Conservation (phyloP, 2,329 filamentous ascomycete genomes). For the Clathrospora elynae region DNA sequence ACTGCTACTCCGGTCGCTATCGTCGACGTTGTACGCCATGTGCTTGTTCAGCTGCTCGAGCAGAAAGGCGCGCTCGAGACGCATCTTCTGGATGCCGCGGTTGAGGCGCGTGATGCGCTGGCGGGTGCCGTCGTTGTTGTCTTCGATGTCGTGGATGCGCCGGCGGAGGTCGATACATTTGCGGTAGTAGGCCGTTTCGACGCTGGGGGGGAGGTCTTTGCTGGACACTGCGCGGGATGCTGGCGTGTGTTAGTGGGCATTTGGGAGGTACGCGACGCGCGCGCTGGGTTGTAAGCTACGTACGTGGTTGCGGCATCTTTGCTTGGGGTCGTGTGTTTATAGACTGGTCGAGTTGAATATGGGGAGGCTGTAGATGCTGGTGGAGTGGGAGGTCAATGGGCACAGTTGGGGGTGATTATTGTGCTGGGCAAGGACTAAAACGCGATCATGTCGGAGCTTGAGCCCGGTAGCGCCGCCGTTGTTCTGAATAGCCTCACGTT, state of each 20-base stretch:
- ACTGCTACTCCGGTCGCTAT: constrained; percentile 78
- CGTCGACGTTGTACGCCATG: constrained; percentile 56
- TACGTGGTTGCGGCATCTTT: constrained; percentile 33
- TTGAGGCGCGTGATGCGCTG: constrained; percentile 78
- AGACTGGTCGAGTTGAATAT: neutral
- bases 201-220: constrained; percentile 73
- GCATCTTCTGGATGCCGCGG: constrained; percentile 87
- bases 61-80: constrained; percentile 75
- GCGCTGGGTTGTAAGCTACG: constrained; percentile 2
- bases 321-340: neutral
- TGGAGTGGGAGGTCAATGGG: neutral
- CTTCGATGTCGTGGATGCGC: constrained; percentile 88
- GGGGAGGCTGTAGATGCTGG: neutral
- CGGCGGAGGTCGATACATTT: constrained; percentile 96
- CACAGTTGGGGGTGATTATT: constrained; percentile 1
- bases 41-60: constrained; percentile 56
- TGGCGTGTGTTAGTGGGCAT: constrained; percentile 15
- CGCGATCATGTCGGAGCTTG: constrained; percentile 21
- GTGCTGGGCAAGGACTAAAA: constrained; percentile 13
- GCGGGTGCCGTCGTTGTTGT: constrained; percentile 83
- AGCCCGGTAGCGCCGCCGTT: constrained; percentile 19
- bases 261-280: constrained; percentile 8
- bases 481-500: constrained; percentile 18
- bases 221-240: constrained; percentile 40
- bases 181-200: constrained; percentile 92